These are phyloP conservation scores for Candida sp. DNA, from an alignment of 1,139 yeast species.

Conservation along the genomic window DNA sequence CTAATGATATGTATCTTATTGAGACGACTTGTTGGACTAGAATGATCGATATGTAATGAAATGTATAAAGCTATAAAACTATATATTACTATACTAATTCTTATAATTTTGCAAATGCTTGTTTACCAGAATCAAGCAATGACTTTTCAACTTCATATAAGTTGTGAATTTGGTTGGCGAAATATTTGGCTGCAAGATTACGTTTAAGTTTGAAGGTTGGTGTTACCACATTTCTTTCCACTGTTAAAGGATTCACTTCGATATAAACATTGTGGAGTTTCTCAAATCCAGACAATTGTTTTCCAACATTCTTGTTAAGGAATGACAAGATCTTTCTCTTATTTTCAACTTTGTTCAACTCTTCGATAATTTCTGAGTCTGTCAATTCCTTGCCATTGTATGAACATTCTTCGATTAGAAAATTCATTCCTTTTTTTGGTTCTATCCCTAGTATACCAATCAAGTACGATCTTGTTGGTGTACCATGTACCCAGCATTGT, in stretches of 20 bases:
- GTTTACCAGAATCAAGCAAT: neutral
- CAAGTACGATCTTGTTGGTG: constrained; percentile 49
- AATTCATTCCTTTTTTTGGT: constrained; percentile 15
- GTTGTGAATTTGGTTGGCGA: constrained; percentile 37
- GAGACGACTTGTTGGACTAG: too few species aligned
- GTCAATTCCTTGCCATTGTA: constrained; percentile 4
- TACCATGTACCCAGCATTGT: constrained; percentile 42
- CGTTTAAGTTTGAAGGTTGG: constrained; percentile 31
- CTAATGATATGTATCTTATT: too few species aligned
- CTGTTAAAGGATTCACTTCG: constrained; percentile 33
- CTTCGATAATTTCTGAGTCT: constrained; percentile 1
- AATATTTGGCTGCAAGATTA: constrained; percentile 28
- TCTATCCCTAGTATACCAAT: constrained; percentile 58
- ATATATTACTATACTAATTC: too few species aligned
- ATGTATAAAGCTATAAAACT: too few species aligned
- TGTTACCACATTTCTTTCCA: constrained; percentile 36
- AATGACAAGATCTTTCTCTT: constrained; percentile 19
- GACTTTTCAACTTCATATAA: constrained; percentile 41
- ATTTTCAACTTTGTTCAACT: constrained; percentile 7
- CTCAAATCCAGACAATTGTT: constrained; percentile 21
- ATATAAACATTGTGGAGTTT: constrained; percentile 24
- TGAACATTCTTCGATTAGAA: constrained; percentile 13
- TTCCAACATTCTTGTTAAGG: constrained; percentile 20
- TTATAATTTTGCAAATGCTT: constrained; percentile 1
- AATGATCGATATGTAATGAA: too few species aligned